These are phyloP conservation scores for Tolypocladium inflatum DNA, from an alignment of 2,329 filamentous ascomycete genomes.

Conservation along the genomic window DNA sequence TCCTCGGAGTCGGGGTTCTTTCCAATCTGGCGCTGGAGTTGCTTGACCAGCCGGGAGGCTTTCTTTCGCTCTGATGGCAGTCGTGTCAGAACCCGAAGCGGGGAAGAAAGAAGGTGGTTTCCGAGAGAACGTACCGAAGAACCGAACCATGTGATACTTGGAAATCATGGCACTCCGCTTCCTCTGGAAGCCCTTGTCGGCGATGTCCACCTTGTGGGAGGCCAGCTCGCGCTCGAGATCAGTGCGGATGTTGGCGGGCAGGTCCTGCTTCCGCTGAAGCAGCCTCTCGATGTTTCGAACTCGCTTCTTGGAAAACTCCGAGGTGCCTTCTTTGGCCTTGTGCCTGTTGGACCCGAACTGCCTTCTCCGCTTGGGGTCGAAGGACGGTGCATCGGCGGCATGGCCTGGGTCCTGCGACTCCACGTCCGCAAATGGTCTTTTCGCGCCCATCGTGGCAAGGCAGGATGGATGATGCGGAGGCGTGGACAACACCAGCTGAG, in stretches of 20 bases:
- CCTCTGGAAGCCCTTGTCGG: conserved; percentile 48
- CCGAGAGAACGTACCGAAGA: conserved; percentile 52
- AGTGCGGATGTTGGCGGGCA: conserved; percentile 58
- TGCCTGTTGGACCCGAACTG: conserved; percentile 23
- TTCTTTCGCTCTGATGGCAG: conserved; percentile 56
- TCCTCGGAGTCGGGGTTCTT: conserved; percentile 41
- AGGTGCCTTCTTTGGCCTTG: conserved; percentile 34
- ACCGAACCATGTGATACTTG: conserved; percentile 76
- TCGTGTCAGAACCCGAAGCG: not conserved
- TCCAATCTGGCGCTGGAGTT: conserved; percentile 49
- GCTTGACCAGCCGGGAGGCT: conserved; percentile 56
- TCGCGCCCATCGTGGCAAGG: conserved; percentile 17
- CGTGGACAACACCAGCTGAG: not conserved
- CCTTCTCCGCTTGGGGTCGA: conserved; percentile 22
- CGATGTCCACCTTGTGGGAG: conserved; percentile 55
- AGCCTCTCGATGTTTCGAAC: conserved; percentile 60
- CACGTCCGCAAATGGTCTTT: conserved; percentile 20
- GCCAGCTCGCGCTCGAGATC: conserved; percentile 65
- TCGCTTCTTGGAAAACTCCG: conserved; percentile 61
- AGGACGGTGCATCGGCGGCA: conserved; percentile 1
- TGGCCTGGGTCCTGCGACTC: conserved; percentile 6
- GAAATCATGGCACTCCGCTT: conserved; percentile 60
- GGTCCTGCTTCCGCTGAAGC: conserved; percentile 48
- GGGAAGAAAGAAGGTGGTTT: not conserved
- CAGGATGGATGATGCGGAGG: not conserved